These are phyloP conservation scores for Porogramme epimiltina DNA, from an alignment of 1,284 basidiomycete genomes.

Conservation along the genomic window DNA sequence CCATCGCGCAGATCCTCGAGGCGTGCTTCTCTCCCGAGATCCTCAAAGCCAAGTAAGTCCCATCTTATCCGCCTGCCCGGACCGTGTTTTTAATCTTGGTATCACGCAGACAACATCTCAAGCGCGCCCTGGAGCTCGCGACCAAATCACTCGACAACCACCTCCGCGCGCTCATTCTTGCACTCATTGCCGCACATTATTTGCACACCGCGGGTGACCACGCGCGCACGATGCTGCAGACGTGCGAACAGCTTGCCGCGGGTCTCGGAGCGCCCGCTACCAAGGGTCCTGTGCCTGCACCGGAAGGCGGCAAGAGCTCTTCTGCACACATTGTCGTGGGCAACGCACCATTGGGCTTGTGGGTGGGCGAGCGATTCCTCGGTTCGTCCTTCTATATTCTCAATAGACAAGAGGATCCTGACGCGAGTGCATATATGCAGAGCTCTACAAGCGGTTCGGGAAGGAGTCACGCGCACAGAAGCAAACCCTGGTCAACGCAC, in stretches of 20 bases:
- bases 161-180: conserved; percentile 65
- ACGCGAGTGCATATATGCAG: conserved; percentile 31
- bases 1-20: conserved; percentile 55
- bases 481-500: conserved; percentile 26
- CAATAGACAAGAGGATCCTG: neutral
- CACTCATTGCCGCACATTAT: conserved; percentile 69
- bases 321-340: conserved; percentile 38
- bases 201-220: conserved; percentile 68
- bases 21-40: conserved; percentile 59
- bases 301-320: conserved; percentile 21
- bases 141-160: conserved; percentile 67
- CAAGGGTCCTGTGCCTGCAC: conserved; percentile 19
- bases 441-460: conserved; percentile 55
- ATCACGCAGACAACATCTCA: conserved; percentile 56
- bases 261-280: conserved; percentile 62
- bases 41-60: conserved; percentile 57
- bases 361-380: conserved; percentile 69
- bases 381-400: conserved; percentile 45
- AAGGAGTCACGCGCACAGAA: conserved; percentile 40
- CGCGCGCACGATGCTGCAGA: conserved; percentile 61
- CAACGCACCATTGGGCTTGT: conserved; percentile 64
- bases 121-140: conserved; percentile 56
- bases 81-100: conserved; percentile 10
- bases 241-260: conserved; percentile 67
- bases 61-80: neutral